phyloP scores from a whole-genome alignment of 169 alveolate genomes.

The Plasmodium falciparum region DNA sequence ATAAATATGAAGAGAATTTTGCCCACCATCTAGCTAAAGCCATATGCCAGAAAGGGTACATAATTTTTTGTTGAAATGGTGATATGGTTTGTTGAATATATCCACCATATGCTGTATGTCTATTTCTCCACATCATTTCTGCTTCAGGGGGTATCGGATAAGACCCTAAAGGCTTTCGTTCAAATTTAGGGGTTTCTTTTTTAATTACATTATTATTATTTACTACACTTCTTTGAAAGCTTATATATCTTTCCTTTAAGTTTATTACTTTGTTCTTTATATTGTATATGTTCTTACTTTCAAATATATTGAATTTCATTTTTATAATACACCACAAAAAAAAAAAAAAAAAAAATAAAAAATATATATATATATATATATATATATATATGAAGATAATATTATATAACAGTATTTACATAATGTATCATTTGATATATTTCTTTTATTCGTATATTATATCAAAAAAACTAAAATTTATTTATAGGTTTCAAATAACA shows the following conservation, averaged over 20 bases:
- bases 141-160: slow-evolving; percentile 92
- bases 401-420: neutral
- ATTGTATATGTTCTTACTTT: slow-evolving; percentile 7
- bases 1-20: slow-evolving; percentile 81
- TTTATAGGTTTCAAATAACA: too few relatives aligned
- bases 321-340: slow-evolving; percentile 1
- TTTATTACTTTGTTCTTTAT: slow-evolving; percentile 3
- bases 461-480: too few relatives aligned
- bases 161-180: slow-evolving; percentile 88
- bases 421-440: too few relatives aligned
- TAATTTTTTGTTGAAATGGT: slow-evolving; percentile 89
- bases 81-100: slow-evolving; percentile 90
- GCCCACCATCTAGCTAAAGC: slow-evolving; percentile 92
- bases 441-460: too few relatives aligned
- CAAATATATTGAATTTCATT: slow-evolving; percentile 18
- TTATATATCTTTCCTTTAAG: slow-evolving; percentile 24
- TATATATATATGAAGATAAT: slow-evolving; percentile 5
- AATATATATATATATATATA: slow-evolving; percentile 9
- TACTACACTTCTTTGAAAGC: slow-evolving; percentile 43
- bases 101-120: slow-evolving; percentile 89
- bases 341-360: neutral
- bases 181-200: slow-evolving; percentile 84
- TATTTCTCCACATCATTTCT: slow-evolving; percentile 90
- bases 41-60: slow-evolving; percentile 89
- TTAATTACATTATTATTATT: slow-evolving; percentile 29